A percentile compares a stretch with the other conserved stretches of the same genome.
These are phyloP conservation scores for Cucurbitaria berberidis DNA, from an alignment of 2,329 filamentous ascomycete species.

Conservation along the genomic window DNA sequence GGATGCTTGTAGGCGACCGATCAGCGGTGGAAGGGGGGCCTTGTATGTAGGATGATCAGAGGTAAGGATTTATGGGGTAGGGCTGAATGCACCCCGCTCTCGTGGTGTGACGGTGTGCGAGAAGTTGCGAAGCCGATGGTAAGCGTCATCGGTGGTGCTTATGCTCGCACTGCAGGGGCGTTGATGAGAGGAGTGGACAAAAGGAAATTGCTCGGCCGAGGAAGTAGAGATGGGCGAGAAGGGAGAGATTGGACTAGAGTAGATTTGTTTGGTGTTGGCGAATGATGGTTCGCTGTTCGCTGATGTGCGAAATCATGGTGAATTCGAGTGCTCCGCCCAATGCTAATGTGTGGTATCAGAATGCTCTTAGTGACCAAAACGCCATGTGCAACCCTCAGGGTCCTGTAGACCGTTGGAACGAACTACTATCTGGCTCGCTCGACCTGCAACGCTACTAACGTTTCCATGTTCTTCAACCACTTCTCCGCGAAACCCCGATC, in stretches of 20 bases:
- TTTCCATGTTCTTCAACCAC: conserved; percentile 79
- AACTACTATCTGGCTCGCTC: conserved; percentile 8
- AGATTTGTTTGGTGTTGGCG: too few relatives aligned
- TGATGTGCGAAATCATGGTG: not conserved
- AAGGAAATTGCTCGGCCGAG: too few relatives aligned
- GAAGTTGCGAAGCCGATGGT: too few relatives aligned
- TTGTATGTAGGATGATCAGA: not conserved
- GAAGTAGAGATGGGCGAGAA: too few relatives aligned
- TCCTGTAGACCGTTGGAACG: not conserved
- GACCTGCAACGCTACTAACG: conserved; percentile 63
- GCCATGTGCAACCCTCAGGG: not conserved
- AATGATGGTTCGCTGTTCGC: not conserved
- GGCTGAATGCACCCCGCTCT: not conserved
- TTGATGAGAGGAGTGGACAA: too few relatives aligned
- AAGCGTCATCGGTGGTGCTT: too few relatives aligned
- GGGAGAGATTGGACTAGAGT: too few relatives aligned
- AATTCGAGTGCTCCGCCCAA: conserved; percentile 5
- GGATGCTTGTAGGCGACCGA: too few relatives aligned
- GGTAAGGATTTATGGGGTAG: not conserved
- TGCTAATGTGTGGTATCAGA: conserved; percentile 15
- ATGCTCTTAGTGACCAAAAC: not conserved
- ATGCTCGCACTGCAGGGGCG: too few relatives aligned
- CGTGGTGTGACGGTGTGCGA: not conserved
- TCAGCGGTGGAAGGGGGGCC: too few relatives aligned
- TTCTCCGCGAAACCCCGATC: conserved; percentile 82